Evolutionary conservation across 768 basidiomycete species (phyloP).

Genomic region (Russula abietina): DNA sequence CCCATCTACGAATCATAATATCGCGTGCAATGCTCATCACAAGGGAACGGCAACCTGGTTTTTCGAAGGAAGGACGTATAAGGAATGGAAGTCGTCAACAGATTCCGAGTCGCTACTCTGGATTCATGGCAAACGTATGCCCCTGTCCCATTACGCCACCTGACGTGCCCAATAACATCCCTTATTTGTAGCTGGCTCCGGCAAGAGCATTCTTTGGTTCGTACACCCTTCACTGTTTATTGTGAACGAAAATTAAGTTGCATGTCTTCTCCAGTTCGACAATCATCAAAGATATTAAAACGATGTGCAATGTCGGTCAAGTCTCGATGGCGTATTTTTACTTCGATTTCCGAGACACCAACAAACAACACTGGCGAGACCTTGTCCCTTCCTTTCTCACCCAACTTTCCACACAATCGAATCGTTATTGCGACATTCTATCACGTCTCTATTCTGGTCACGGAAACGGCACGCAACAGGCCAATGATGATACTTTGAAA

Average conservation of each 20-base stretch:
- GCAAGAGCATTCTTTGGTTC: slow-evolving; percentile 12
- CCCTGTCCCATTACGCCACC: not conserved
- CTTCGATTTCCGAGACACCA: not conserved
- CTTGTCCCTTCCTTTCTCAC: slow-evolving; percentile 5
- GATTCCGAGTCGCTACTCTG: not conserved
- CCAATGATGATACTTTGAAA: not conserved
- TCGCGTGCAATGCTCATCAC: not conserved
- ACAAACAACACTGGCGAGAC: not conserved
- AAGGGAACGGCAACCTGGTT: slow-evolving; percentile 2
- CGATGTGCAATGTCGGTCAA: not conserved
- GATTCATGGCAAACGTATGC: slow-evolving; percentile 7
- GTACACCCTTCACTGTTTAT: not conserved
- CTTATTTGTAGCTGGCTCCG: not conserved
- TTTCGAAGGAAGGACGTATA: not conserved
- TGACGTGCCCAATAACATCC: not conserved
- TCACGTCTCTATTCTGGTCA: not conserved
- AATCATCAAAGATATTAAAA: not conserved
- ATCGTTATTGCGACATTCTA: not conserved
- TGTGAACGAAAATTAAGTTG: not conserved
- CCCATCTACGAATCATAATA: slow-evolving; percentile 1
- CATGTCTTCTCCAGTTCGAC: not conserved
- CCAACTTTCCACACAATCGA: not conserved
- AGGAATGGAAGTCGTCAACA: not conserved
- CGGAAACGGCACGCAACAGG: not conserved
- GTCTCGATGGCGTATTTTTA: not conserved